Evolutionary conservation across 371 early-diverging fungal species (phyloP).

Genomic region (Nematocida displodere): DNA sequence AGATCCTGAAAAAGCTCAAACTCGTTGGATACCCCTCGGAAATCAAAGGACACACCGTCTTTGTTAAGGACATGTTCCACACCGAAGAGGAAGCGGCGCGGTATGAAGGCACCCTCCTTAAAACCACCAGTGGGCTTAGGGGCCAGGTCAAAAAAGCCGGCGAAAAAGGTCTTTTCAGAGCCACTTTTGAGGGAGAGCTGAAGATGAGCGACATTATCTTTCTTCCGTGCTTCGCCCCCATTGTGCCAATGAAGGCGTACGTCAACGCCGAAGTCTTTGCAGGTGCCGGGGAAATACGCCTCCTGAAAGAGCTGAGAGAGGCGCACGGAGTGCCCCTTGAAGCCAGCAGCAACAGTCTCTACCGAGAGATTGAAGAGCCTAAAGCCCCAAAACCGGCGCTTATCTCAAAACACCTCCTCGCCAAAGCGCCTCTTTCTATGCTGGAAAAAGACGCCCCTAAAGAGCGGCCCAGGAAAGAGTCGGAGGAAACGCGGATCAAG

Average conservation of each 20-base stretch:
- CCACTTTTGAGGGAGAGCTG: constrained; percentile 94
- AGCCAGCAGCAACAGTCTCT: constrained; percentile 69
- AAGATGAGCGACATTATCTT: constrained; percentile 88
- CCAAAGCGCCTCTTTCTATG: constrained; percentile 76
- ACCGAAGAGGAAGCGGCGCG: constrained; percentile 89
- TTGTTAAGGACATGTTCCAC: constrained; percentile 97
- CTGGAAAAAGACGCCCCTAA: constrained; percentile 78
- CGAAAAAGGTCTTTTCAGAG: constrained; percentile 83
- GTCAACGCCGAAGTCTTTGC: constrained; percentile 71
- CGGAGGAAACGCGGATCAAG: constrained; percentile 39
- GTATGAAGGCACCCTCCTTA: constrained; percentile 86
- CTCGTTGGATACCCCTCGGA: constrained; percentile 85
- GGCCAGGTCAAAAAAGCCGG: constrained; percentile 87
- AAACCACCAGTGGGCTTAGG: constrained; percentile 90
- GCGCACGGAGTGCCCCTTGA: constrained; percentile 73
- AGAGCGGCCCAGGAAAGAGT: constrained; percentile 71
- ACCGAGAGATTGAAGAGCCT: constrained; percentile 69
- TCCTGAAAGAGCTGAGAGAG: constrained; percentile 76
- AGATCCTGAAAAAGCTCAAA: constrained; percentile 80
- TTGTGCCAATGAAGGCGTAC: constrained; percentile 83
- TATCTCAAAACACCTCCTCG: constrained; percentile 69
- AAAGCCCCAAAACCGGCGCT: constrained; percentile 74
- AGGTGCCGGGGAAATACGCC: constrained; percentile 77
- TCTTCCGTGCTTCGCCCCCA: constrained; percentile 86
- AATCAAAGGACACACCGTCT: constrained; percentile 92